Evolutionary conservation across 2,329 filamentous ascomycete species (phyloP).

Genomic region (Colletotrichum aenigma): DNA sequence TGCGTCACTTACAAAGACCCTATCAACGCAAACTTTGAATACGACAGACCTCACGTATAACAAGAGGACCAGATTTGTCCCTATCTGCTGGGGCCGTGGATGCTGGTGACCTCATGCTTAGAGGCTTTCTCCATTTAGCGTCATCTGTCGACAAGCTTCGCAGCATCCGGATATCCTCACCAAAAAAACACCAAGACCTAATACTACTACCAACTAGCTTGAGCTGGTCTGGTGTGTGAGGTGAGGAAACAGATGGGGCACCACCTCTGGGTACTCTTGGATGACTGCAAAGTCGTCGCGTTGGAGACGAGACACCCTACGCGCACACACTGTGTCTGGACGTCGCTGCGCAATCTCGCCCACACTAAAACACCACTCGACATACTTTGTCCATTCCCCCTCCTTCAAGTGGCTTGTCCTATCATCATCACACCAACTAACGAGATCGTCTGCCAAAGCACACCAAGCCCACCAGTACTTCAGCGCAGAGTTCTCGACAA

Average conservation of each 20-base stretch:
- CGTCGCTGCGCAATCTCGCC: conserved; percentile 6
- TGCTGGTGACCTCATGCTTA: background rate
- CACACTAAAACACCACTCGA: conserved; percentile 21
- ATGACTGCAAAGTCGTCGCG: background rate
- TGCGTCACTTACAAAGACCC: background rate
- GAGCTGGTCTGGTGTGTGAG: background rate
- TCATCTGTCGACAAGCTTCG: background rate
- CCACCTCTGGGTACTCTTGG: background rate
- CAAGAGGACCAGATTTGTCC: background rate
- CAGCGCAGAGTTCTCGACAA: conserved; percentile 6
- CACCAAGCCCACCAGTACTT: background rate
- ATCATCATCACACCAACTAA: conserved; percentile 8
- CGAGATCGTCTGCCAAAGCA: background rate
- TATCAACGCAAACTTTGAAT: background rate
- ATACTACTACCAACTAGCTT: background rate
- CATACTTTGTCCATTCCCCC: conserved; percentile 19
- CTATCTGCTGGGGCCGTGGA: conserved; percentile 2
- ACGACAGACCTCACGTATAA: background rate
- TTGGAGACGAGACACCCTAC: background rate
- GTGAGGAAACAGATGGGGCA: background rate
- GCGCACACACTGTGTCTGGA: conserved; percentile 5
- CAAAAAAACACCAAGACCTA: background rate
- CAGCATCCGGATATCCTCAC: background rate
- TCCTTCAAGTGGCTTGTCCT: conserved; percentile 14
- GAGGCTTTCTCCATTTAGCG: background rate